Conservation (phyloP, 805 yeast genomes). For the Brettanomyces naardenensis region DNA sequence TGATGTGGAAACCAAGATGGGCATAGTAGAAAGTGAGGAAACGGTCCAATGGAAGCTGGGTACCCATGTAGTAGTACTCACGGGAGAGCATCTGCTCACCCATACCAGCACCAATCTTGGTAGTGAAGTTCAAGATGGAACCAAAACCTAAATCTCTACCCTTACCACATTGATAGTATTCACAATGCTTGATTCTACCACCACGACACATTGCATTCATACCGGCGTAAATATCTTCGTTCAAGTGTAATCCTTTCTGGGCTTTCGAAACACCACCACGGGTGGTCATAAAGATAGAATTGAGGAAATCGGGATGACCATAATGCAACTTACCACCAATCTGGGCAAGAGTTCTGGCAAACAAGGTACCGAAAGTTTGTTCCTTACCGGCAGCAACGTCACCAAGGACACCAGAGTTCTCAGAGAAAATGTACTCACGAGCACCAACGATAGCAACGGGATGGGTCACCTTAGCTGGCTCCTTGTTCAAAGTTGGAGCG, state of each 20-base stretch:
- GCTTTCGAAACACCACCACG: conserved; percentile 88
- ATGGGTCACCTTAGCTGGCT: conserved; percentile 41
- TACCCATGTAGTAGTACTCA: conserved; percentile 75
- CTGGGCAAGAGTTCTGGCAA: conserved; percentile 77
- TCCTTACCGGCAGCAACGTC: conserved; percentile 90
- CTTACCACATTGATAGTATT: conserved; percentile 84
- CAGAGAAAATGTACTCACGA: conserved; percentile 81
- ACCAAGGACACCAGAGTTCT: conserved; percentile 78
- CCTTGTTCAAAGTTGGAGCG: conserved; percentile 57
- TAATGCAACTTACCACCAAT: conserved; percentile 82
- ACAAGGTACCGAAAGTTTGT: conserved; percentile 81
- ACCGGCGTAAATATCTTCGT: conserved; percentile 87
- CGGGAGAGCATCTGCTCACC: conserved; percentile 84
- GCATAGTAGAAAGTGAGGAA: conserved; percentile 80
- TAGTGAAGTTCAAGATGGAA: conserved; percentile 76
- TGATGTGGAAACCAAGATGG: conserved; percentile 81
- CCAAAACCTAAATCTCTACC: conserved; percentile 88
- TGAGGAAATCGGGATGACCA: conserved; percentile 84
- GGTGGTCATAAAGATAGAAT: conserved; percentile 69
- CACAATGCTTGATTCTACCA: conserved; percentile 83
- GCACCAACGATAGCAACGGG: conserved; percentile 87
- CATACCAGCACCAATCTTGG: conserved; percentile 90
- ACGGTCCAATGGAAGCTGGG: conserved; percentile 73
- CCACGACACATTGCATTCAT: conserved; percentile 79
- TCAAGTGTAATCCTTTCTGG: conserved; percentile 77